Percentiles rank a stretch among this genome's conserved stretches.
These are phyloP conservation scores for Zasmidium citrigriseum DNA, from an alignment of 2,329 filamentous ascomycete genomes.

Conservation along the genomic window DNA sequence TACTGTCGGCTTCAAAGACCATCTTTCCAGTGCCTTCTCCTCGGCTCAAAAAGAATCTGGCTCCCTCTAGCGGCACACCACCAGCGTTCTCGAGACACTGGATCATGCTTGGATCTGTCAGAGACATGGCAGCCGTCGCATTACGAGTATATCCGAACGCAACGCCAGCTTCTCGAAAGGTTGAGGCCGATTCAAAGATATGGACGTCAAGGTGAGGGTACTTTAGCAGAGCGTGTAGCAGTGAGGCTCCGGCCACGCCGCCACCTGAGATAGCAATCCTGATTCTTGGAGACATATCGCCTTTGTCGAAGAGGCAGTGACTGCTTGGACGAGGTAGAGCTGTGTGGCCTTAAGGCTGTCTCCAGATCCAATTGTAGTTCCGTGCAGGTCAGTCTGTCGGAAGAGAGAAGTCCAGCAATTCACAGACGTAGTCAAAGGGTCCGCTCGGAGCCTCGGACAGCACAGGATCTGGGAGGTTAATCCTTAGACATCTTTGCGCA, in stretches of 20 bases:
- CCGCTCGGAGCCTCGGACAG: too few species aligned
- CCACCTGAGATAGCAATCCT: conserved; percentile 1
- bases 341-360: too few species aligned
- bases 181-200: conserved; percentile 2
- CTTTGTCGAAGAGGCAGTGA: too few species aligned
- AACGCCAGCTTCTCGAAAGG: conserved; percentile 2
- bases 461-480: too few species aligned
- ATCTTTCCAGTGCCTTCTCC: not conserved
- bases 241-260: conserved; percentile 1
- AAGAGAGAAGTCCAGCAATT: too few species aligned
- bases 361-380: too few species aligned
- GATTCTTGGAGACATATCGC: not conserved
- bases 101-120: not conserved
- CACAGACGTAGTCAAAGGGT: too few species aligned
- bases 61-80: not conserved
- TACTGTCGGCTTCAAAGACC: not conserved
- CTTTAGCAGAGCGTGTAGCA: not conserved
- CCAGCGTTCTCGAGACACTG: not conserved
- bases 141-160: not conserved
- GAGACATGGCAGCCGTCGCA: not conserved
- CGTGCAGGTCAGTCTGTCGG: too few species aligned
- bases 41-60: not conserved
- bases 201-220: conserved; percentile 1
- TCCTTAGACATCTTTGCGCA: too few species aligned
- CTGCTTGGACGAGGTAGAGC: too few species aligned